Conservation (phyloP, 2,329 filamentous ascomycete species). For the Fusarium buharicum region DNA sequence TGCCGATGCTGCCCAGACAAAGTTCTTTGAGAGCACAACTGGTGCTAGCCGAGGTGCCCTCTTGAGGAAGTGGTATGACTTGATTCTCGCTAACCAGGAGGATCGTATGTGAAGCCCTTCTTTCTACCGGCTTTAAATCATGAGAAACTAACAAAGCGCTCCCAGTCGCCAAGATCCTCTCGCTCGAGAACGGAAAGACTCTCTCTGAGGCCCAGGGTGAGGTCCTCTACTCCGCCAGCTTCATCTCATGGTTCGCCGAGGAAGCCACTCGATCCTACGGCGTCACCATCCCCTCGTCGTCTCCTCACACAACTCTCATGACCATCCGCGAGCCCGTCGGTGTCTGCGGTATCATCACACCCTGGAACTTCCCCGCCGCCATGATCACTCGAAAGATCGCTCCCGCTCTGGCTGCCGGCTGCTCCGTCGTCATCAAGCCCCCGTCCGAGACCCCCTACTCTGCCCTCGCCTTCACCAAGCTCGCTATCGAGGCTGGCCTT, state of each 20-base stretch:
- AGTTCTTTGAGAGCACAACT: conserved; percentile 45
- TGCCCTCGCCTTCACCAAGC: conserved; percentile 74
- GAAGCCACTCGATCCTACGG: conserved; percentile 66
- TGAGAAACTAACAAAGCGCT: neutral
- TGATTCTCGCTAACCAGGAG: conserved; percentile 44
- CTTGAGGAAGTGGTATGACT: conserved; percentile 45
- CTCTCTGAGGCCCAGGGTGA: conserved; percentile 64
- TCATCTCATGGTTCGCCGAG: conserved; percentile 67
- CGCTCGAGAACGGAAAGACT: conserved; percentile 67
- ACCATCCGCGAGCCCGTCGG: conserved; percentile 68
- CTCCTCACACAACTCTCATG: conserved; percentile 73
- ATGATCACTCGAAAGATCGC: conserved; percentile 55
- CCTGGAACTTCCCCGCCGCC: conserved; percentile 48
- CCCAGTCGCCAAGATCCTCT: conserved; percentile 52
- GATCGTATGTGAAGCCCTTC: conserved; percentile 36
- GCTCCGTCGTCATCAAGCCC: conserved; percentile 79
- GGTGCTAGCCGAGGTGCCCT: conserved; percentile 44
- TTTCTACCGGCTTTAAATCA: neutral
- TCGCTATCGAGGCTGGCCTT: conserved; percentile 77
- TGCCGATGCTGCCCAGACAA: conserved; percentile 41
- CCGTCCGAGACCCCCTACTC: conserved; percentile 80
- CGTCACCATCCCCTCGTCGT: conserved; percentile 66
- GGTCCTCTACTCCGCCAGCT: conserved; percentile 63
- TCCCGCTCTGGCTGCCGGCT: conserved; percentile 75
- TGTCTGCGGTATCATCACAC: conserved; percentile 59